Evolutionary conservation across 768 basidiomycete species (phyloP).

Genomic region (Tulasnella sp.): DNA sequence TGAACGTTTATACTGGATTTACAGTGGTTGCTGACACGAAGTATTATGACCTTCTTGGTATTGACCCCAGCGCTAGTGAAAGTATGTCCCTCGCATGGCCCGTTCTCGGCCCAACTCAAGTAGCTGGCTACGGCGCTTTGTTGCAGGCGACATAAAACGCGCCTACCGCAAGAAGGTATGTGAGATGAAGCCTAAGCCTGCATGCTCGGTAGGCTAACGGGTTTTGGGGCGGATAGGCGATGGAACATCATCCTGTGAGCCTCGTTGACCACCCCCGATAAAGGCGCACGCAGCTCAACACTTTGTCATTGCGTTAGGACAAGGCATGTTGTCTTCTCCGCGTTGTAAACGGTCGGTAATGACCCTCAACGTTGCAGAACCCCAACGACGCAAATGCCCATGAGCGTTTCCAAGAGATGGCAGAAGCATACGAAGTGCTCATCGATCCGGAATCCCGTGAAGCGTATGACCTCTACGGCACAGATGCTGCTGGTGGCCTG

Average conservation of each 20-base stretch:
- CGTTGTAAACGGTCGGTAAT: conserved; percentile 5
- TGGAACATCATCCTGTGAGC: conserved; percentile 75
- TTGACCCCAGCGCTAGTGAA: conserved; percentile 55
- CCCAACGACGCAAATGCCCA: conserved; percentile 77
- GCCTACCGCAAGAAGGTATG: conserved; percentile 85
- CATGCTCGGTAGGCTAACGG: conserved; percentile 19
- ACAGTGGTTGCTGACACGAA: conserved; percentile 28
- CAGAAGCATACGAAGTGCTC: conserved; percentile 81
- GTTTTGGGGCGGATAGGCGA: conserved; percentile 42
- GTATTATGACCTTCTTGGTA: conserved; percentile 76
- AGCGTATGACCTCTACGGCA: conserved; percentile 58
- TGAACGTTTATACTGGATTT: neutral
- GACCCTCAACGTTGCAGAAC: conserved; percentile 39
- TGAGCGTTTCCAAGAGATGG: conserved; percentile 79
- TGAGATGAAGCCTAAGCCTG: neutral
- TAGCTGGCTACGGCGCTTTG: neutral
- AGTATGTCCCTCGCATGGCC: conserved; percentile 33
- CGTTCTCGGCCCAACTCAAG: neutral
- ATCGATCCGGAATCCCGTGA: conserved; percentile 55
- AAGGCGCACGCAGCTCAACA: neutral
- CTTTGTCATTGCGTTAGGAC: conserved; percentile 36
- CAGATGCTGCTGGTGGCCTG: conserved; percentile 34
- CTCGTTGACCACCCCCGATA: neutral
- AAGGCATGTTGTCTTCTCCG: conserved; percentile 35
- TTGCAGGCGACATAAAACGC: conserved; percentile 74